phyloP scores from a whole-genome alignment of 139 green algal species.

The Chlorella sorokiniana region DNA sequence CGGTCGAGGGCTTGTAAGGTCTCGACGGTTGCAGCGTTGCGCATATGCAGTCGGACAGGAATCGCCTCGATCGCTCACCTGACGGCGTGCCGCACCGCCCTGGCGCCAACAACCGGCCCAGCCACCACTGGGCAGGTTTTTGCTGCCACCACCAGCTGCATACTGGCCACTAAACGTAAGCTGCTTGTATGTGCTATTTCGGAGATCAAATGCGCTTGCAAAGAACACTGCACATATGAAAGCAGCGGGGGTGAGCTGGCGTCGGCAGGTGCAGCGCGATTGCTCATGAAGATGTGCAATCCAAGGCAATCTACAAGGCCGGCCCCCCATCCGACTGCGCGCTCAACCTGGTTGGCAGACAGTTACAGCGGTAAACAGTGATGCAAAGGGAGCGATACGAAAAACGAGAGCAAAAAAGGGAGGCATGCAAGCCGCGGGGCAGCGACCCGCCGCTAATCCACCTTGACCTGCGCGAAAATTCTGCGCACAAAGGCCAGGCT shows the following conservation, averaged over 20 bases:
- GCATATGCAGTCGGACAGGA: too few relatives aligned
- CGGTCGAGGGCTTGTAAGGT: not conserved
- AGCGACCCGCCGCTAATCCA: not conserved
- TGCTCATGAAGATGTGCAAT: too few relatives aligned
- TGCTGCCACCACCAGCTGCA: not conserved
- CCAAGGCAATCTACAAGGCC: not conserved
- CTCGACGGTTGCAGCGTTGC: not conserved
- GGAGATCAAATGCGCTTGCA: too few relatives aligned
- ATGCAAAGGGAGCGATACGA: not conserved
- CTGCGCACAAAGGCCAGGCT: slow-evolving; percentile 82
- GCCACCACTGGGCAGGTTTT: not conserved
- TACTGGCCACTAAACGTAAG: too few relatives aligned
- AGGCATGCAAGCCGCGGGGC: not conserved
- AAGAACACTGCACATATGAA: not conserved
- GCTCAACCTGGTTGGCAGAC: not conserved
- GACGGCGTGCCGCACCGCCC: not conserved
- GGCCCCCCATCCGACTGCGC: not conserved
- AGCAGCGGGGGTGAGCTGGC: not conserved
- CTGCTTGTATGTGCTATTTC: too few relatives aligned
- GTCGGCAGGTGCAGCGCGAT: too few relatives aligned
- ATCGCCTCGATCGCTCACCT: too few relatives aligned
- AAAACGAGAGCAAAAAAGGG: not conserved
- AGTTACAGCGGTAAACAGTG: not conserved
- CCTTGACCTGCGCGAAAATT: slow-evolving; percentile 67
- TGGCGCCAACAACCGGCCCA: too few relatives aligned